Evolutionary conservation across 2,329 filamentous ascomycete species (phyloP).

Genomic region (Blumeria hordei): DNA sequence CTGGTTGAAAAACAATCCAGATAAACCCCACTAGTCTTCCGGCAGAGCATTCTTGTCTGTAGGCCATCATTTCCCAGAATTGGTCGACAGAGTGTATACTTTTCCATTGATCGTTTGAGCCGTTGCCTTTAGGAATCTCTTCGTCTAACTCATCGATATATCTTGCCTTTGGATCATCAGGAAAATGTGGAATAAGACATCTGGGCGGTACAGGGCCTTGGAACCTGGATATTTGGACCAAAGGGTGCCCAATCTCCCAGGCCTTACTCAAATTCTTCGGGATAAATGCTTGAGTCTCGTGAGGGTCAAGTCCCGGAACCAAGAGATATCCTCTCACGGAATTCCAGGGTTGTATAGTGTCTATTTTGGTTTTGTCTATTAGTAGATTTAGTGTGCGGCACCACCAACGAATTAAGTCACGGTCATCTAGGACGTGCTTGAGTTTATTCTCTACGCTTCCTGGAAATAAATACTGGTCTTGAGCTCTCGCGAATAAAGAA

Average conservation of each 20-base stretch:
- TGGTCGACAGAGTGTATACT: conserved; percentile 64
- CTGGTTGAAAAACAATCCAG: conserved; percentile 52
- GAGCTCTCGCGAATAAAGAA: conserved; percentile 76
- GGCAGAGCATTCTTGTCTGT: conserved; percentile 81
- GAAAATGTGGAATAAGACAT: conserved; percentile 72
- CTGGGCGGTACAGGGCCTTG: conserved; percentile 46
- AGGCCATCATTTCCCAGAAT: conserved; percentile 98
- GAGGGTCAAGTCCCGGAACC: conserved; percentile 64
- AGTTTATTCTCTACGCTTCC: conserved; percentile 62
- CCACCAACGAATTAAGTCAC: conserved; percentile 88
- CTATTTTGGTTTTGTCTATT: conserved; percentile 15
- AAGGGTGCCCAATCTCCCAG: conserved; percentile 49
- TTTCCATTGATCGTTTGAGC: conserved; percentile 48
- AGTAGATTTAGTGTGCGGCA: conserved; percentile 66
- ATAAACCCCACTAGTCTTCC: conserved; percentile 83
- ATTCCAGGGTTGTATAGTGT: conserved; percentile 16
- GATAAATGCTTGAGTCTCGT: conserved; percentile 59
- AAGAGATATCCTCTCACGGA: conserved; percentile 54
- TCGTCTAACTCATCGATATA: conserved; percentile 79
- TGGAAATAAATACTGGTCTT: conserved; percentile 85
- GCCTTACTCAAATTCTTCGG: conserved; percentile 23
- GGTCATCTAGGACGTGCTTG: conserved; percentile 83
- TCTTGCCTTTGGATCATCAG: conserved; percentile 83
- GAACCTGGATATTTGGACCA: conserved; percentile 40
- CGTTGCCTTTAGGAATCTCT: conserved; percentile 38